Base-by-base conservation (phyloP, 371 early-diverging fungal genomes). In the Mortierella sp. region DNA sequence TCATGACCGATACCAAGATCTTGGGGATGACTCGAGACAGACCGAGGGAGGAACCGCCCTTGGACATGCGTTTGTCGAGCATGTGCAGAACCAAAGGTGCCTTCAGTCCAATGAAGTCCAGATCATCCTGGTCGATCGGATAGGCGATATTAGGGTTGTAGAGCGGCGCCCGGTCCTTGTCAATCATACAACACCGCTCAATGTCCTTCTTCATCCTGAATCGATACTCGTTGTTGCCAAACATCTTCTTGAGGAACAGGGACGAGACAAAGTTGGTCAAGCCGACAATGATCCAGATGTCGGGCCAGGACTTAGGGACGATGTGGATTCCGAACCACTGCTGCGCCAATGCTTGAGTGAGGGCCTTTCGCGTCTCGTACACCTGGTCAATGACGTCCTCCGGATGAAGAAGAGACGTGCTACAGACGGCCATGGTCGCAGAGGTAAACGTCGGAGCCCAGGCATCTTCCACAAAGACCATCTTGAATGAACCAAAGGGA, bases 261-360 rank as follows among this genome's bases (percentile, higher is more conserved):
- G 93, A 89, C 0, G 93, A 89, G 74, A 95, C 89, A 61, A 91
- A 92, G 79, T 94, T 92, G 1, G 94, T 91, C 47, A 98, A 80
- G 16, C 97, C 98, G 37, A 89, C 85, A 0, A 93, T 91, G 40
- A 98, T 86, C 99, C 99, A 98, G 26, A 90, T 88, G 80, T 98
- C 99, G 5, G 92, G 87, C 94, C 96, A 95, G 4, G 90, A 79
- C 73, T 93, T 94, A 14, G 94, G 95, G 26, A 90, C 88, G 48
- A 98, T 91, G 76, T 94, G 94, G 19, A 95, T 91, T 16, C 98
- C 98, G 87, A 97, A 97, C 97, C 98, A 98, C 86, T 98, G 98
- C 52, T 90, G 88, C 14, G 96, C 95, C 0, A 97, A 79, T 1
- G 93, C 93, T 64, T 92, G 85, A 53, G 92, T 91, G 63, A 98